Evolutionary conservation across 106 monocot species (phyloP).

Genomic region (Dioscorea alata): DNA sequence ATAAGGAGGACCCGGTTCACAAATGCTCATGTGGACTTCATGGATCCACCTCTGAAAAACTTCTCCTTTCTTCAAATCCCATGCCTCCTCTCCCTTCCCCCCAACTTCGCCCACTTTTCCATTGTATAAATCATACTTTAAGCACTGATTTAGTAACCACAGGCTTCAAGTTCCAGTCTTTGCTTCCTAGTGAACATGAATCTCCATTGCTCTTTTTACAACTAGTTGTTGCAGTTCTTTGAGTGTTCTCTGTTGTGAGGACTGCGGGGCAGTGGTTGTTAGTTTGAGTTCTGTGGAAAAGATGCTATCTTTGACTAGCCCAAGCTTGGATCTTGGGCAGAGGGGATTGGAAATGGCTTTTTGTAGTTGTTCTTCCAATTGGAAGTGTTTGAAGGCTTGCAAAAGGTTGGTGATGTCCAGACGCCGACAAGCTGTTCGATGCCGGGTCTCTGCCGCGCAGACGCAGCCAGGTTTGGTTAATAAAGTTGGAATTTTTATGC

Average conservation of each 20-base stretch:
- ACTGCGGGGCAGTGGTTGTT: neutral
- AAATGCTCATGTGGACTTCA: conserved; percentile 19
- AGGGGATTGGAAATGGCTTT: conserved; percentile 28
- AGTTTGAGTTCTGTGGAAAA: neutral
- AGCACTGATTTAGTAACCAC: too few relatives aligned
- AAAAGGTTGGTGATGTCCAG: conserved; percentile 4
- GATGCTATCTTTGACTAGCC: conserved; percentile 51
- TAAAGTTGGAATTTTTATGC: neutral
- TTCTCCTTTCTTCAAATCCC: neutral
- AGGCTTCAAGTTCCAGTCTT: too few relatives aligned
- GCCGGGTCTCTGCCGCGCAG: conserved; percentile 36
- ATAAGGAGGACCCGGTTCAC: conserved; percentile 16
- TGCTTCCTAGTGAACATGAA: too few relatives aligned
- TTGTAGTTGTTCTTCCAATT: conserved; percentile 10
- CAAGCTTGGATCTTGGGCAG: conserved; percentile 35
- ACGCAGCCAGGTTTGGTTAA: conserved; percentile 2
- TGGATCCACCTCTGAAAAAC: conserved; percentile 18
- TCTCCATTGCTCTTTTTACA: too few relatives aligned
- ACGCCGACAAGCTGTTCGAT: conserved; percentile 48
- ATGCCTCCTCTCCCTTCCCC: neutral
- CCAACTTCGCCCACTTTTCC: too few relatives aligned
- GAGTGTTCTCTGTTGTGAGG: too few relatives aligned
- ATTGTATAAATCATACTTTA: too few relatives aligned
- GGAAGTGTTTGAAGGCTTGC: conserved; percentile 14
- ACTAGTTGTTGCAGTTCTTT: too few relatives aligned